These are phyloP conservation scores for Sordariomycetes sp. DNA, from an alignment of 2,329 filamentous ascomycete species.

Conservation along the genomic window DNA sequence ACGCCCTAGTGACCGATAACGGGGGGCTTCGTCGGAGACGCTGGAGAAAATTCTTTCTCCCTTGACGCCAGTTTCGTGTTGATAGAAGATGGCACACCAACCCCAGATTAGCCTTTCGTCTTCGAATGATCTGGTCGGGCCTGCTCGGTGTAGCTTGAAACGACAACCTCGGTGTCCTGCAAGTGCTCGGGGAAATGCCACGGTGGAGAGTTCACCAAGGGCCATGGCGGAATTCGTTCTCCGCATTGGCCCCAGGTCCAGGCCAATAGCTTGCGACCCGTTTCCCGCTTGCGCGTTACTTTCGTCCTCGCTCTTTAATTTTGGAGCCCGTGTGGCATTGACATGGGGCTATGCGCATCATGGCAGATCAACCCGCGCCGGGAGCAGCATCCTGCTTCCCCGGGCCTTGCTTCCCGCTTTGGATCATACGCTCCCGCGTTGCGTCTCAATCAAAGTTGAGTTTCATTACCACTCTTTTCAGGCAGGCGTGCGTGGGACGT, in stretches of 20 bases:
- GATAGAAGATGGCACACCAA: too few species aligned
- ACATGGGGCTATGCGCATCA: conserved; percentile 3
- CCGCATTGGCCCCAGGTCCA: too few species aligned
- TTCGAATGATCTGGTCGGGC: too few species aligned
- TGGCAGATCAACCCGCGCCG: conserved; percentile 4
- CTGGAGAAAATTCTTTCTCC: background rate
- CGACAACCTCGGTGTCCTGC: too few species aligned
- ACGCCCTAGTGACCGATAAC: background rate
- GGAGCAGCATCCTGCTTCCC: conserved; percentile 5
- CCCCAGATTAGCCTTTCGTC: too few species aligned
- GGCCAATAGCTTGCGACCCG: background rate
- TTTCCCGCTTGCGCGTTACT: background rate
- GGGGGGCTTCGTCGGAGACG: background rate
- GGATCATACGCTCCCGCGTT: conserved; percentile 1
- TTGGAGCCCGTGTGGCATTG: background rate
- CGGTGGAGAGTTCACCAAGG: too few species aligned
- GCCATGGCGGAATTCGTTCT: too few species aligned
- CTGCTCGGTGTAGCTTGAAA: too few species aligned
- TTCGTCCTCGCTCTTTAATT: background rate
- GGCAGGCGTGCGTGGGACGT: conserved; percentile 1
- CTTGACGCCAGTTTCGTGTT: too few species aligned
- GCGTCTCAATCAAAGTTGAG: conserved; percentile 1
- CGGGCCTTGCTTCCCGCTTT: conserved; percentile 6
- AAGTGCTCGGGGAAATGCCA: too few species aligned
- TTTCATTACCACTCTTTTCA: conserved; percentile 2